Percentiles rank a stretch among this genome's conserved stretches.
Evolutionary conservation across 2,329 filamentous ascomycete genomes (phyloP).

Genomic region (Epichloe scottii): DNA sequence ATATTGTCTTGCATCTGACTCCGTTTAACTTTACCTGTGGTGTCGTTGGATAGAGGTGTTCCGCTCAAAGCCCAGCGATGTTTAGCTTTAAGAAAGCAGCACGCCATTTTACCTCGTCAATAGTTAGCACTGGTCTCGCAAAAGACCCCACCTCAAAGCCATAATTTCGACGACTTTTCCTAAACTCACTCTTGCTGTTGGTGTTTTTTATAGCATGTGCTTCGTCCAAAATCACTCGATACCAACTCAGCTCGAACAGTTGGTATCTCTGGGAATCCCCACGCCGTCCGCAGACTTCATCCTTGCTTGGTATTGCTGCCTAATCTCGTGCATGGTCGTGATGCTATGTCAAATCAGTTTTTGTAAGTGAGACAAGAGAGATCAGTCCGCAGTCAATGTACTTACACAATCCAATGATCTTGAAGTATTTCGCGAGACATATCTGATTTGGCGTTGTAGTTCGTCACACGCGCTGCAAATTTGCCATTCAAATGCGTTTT

Average conservation of each 20-base stretch:
- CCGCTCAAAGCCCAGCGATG: conserved; percentile 23
- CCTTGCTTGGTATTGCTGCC: conserved; percentile 5
- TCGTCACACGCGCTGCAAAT: neutral
- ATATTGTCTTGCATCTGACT: too few species aligned
- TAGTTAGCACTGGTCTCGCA: neutral
- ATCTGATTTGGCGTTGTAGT: conserved; percentile 7
- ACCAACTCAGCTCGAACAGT: conserved; percentile 21
- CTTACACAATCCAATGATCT: neutral
- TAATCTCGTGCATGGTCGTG: conserved; percentile 17
- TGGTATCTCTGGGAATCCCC: neutral
- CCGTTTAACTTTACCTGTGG: conserved; percentile 13
- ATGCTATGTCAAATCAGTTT: conserved; percentile 11
- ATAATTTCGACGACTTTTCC: too few species aligned
- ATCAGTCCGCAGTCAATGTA: neutral
- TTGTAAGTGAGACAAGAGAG: too few species aligned
- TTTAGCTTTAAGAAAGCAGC: conserved; percentile 15
- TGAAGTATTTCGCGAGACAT: neutral
- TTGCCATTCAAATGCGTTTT: conserved; percentile 11
- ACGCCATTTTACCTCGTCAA: conserved; percentile 8
- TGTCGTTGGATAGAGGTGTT: conserved; percentile 22
- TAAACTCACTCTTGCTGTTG: conserved; percentile 16
- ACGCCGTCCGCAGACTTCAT: too few species aligned
- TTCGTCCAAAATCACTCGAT: conserved; percentile 44
- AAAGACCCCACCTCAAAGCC: neutral
- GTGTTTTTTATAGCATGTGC: conserved; percentile 43